Conservation (phyloP, 345 rosid genomes). For the Capsella bursapastoris region DNA sequence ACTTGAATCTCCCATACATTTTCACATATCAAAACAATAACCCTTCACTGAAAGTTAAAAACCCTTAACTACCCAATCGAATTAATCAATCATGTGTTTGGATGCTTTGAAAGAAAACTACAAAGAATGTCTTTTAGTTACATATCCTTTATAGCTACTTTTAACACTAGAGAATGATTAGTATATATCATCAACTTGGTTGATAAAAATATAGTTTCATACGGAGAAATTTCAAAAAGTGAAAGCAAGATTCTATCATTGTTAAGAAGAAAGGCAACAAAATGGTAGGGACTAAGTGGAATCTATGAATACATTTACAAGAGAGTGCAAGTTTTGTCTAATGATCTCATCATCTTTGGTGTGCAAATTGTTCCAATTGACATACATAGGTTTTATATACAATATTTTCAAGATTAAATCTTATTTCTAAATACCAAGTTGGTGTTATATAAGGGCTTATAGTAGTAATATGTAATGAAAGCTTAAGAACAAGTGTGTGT, state of each 20-base stretch:
- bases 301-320: conserved; percentile 36
- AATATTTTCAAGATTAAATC: neutral
- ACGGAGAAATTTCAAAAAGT: conserved; percentile 14
- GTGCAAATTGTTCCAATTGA: conserved; percentile 23
- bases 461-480: neutral
- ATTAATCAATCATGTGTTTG: neutral
- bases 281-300: conserved; percentile 39
- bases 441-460: conserved; percentile 1
- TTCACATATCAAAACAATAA: neutral
- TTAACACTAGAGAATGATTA: conserved; percentile 8
- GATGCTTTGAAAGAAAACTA: neutral
- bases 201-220: conserved; percentile 29
- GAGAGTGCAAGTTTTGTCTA: conserved; percentile 46
- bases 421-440: neutral
- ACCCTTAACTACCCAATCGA: neutral
- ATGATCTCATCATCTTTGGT: conserved; percentile 40
- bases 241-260: conserved; percentile 43
- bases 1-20: conserved; percentile 36
- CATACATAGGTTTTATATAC: neutral
- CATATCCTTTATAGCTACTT: neutral
- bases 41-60: too few species aligned
- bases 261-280: conserved; percentile 25
- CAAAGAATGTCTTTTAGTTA: conserved; percentile 6
- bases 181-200: conserved; percentile 31
- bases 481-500: neutral